Evolutionary conservation across 2,329 filamentous ascomycete species (phyloP), one percentile per base, ranked within the genome.

Genomic region (Paecilomyces sp.): DNA sequence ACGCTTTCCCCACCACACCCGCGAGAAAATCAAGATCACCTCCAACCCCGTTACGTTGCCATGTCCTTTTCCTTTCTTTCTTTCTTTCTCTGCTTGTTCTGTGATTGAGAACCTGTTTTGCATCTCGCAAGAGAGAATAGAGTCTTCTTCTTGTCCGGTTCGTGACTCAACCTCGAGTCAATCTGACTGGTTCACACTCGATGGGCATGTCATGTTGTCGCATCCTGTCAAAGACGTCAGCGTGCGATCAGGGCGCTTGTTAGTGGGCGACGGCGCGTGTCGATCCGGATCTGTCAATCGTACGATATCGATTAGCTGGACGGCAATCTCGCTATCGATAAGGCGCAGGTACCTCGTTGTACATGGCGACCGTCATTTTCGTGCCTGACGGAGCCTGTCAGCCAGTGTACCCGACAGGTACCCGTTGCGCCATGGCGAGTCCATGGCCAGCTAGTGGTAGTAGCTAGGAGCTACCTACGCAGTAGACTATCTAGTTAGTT

Each of bases 261-360:
- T n/a, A 47, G 41, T 47, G 51, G 28, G n/a, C 24, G 51, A 53
- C 7, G 11, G 51, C 24, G 51, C 15, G 5, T 41, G 55, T 56
- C 55, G 55, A 56, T 56, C 55, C 55, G 55, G 55, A 56, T 56
- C 55, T 50, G 22, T 41, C 30, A 47, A 55, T 55, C 22, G 30
- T 31, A 30, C 28, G 54, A 36, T 31, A 22, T 55, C 25, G 25
- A 34, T 31, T 55, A 55, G 25, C 31, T 30, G 25, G 25, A 55
- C 24, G 11, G 25, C 8, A 31, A 31, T 31, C 25, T 55, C 31
- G 15, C 25, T 56, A 33, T 36, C 36, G 55, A 56, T 56, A 56
- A 56, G 31, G 22, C 55, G 55, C 55, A 56, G 55, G 55, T 56
- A 56, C 55, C 55, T 56, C 30, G 31, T 31, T 56, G 34, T 56